phyloP scores from a whole-genome alignment of 1,284 basidiomycete species.

The Microbotryum scabiosae region DNA sequence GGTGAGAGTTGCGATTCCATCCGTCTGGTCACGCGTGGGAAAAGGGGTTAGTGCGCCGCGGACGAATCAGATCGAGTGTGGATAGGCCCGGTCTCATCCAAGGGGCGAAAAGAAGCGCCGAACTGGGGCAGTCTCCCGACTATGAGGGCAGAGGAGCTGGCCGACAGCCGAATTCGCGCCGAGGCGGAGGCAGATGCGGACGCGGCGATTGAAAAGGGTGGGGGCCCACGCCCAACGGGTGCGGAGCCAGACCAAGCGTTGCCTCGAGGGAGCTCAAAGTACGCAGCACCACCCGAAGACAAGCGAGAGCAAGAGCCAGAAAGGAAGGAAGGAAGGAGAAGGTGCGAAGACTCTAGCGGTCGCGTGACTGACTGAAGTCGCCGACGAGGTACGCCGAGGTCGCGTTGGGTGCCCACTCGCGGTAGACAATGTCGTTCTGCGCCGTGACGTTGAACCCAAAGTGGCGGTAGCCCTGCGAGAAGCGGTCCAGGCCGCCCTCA shows the following conservation, averaged over 20 bases:
- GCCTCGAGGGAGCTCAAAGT: too few species aligned
- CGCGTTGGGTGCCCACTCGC: slow-evolving; percentile 94
- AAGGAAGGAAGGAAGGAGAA: slow-evolving; percentile 4
- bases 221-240: too few species aligned
- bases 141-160: too few species aligned
- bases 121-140: too few species aligned
- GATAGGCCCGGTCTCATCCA: too few species aligned
- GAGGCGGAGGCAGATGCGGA: too few species aligned
- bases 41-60: background rate
- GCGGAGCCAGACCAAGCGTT: too few species aligned
- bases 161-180: too few species aligned
- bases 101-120: too few species aligned
- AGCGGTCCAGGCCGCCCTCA: slow-evolving; percentile 83
- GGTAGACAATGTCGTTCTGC: slow-evolving; percentile 67
- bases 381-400: slow-evolving; percentile 75
- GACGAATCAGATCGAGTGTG: too few species aligned
- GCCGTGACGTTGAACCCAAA: slow-evolving; percentile 70
- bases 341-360: background rate
- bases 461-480: slow-evolving; percentile 75
- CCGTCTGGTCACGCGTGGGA: slow-evolving; percentile 50
- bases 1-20: slow-evolving; percentile 76
- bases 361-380: slow-evolving; percentile 74
- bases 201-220: too few species aligned
- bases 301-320: slow-evolving; percentile 1
- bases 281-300: too few species aligned